Conservation (phyloP, 768 basidiomycete genomes). For the Suillus tomentosus region DNA sequence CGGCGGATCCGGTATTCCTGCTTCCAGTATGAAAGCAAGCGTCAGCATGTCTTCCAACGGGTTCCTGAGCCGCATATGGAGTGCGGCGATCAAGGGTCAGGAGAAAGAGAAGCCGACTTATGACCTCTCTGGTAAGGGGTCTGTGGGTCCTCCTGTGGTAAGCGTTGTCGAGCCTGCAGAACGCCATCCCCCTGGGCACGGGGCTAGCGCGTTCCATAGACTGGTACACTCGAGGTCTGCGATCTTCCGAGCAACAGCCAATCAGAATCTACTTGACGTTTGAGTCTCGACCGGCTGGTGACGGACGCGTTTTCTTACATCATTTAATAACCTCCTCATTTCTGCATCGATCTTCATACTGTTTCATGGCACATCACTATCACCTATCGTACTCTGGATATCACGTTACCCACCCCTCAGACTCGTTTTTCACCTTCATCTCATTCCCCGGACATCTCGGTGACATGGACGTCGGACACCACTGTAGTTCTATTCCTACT, state of each 20-base stretch:
- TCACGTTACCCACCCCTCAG: slow-evolving; percentile 8
- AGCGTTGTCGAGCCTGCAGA: slow-evolving; percentile 31
- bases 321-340: slow-evolving; percentile 22
- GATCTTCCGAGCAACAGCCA: slow-evolving; percentile 38
- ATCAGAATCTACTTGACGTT: slow-evolving; percentile 30
- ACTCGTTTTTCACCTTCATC: slow-evolving; percentile 6
- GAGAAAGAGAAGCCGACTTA: slow-evolving; percentile 29
- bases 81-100: slow-evolving; percentile 50
- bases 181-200: slow-evolving; percentile 28
- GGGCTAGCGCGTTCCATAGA: slow-evolving; percentile 39
- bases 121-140: slow-evolving; percentile 16
- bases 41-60: slow-evolving; percentile 44
- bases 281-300: slow-evolving; percentile 24
- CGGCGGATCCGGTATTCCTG: slow-evolving; percentile 15
- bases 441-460: slow-evolving; percentile 12
- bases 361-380: slow-evolving; percentile 32
- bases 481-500: slow-evolving; percentile 32
- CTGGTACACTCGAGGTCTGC: slow-evolving; percentile 48
- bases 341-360: slow-evolving; percentile 20
- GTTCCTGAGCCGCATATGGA: slow-evolving; percentile 79
- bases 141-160: slow-evolving; percentile 18
- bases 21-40: slow-evolving; percentile 36
- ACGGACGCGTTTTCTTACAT: slow-evolving; percentile 24
- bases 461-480: slow-evolving; percentile 27
- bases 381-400: slow-evolving; percentile 27